phyloP scores from a whole-genome alignment of 768 basidiomycete genomes.

The Auricularia sp. region DNA sequence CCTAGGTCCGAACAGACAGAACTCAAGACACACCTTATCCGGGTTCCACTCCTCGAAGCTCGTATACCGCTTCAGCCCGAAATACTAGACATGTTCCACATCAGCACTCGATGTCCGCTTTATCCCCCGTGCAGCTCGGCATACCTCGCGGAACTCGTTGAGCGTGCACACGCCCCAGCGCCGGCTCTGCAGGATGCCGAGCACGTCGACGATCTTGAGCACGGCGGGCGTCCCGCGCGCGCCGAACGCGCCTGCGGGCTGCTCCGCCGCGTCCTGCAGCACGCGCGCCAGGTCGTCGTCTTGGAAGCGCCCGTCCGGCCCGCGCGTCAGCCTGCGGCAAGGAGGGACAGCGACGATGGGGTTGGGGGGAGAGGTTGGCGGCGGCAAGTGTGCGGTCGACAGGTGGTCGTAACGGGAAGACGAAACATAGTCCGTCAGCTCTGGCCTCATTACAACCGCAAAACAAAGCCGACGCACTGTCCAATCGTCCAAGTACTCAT shows the following conservation, averaged over 20 bases:
- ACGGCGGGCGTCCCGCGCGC: slow-evolving; percentile 61
- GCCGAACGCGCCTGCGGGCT: slow-evolving; percentile 50
- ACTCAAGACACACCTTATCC: slow-evolving; percentile 38
- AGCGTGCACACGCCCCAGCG: slow-evolving; percentile 54
- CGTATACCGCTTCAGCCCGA: slow-evolving; percentile 16
- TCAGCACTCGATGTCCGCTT: too few relatives aligned
- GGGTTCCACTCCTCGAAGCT: slow-evolving; percentile 29
- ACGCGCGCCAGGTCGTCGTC: slow-evolving; percentile 55
- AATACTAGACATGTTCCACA: slow-evolving; percentile 6
- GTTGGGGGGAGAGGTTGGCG: not conserved
- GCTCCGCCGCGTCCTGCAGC: slow-evolving; percentile 51
- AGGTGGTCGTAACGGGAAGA: not conserved
- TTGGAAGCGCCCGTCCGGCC: slow-evolving; percentile 43
- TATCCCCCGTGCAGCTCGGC: not conserved
- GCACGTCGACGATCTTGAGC: slow-evolving; percentile 56
- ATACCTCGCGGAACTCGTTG: slow-evolving; percentile 41
- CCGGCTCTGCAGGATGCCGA: slow-evolving; percentile 58
- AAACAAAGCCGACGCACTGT: slow-evolving; percentile 25
- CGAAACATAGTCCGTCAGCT: too few relatives aligned
- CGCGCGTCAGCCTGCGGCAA: slow-evolving; percentile 38
- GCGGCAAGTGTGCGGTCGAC: not conserved
- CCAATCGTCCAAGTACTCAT: slow-evolving; percentile 47
- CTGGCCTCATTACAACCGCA: too few relatives aligned
- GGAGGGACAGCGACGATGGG: not conserved
- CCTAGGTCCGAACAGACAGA: slow-evolving; percentile 31